These are phyloP conservation scores for Ganoderma multipileum DNA, from an alignment of 1,284 basidiomycete genomes.

Conservation along the genomic window DNA sequence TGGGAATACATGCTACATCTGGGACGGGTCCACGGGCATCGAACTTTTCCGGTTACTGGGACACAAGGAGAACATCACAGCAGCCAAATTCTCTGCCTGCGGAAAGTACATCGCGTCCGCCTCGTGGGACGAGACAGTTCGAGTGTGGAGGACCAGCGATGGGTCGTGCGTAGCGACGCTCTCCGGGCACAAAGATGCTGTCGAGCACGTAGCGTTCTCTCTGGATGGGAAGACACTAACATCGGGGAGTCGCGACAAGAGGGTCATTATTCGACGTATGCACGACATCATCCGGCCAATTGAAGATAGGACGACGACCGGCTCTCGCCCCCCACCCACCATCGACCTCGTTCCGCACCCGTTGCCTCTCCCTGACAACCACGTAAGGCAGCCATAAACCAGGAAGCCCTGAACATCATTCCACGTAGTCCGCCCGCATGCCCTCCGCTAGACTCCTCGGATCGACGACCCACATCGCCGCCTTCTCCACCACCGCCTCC, in stretches of 20 bases:
- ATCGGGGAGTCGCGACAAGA: background rate
- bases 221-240: background rate
- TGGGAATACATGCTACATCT: no score
- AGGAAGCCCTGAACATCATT: background rate
- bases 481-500: constrained; percentile 39
- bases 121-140: no score
- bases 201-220: no score
- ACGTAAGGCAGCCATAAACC: background rate
- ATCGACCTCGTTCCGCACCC: background rate
- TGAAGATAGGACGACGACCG: background rate
- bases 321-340: background rate
- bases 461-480: constrained; percentile 76
- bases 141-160: background rate
- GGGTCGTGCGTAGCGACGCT: no score
- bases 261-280: background rate
- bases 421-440: constrained; percentile 53
- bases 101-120: no score
- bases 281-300: background rate
- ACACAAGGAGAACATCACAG: no score
- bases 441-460: constrained; percentile 79
- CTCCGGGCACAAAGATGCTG: no score
- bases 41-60: no score
- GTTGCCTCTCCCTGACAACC: background rate
- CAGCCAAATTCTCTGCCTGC: background rate
- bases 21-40: no score